Conservation (phyloP, 768 basidiomycete genomes). For the Hysterangium stoloniferum region DNA sequence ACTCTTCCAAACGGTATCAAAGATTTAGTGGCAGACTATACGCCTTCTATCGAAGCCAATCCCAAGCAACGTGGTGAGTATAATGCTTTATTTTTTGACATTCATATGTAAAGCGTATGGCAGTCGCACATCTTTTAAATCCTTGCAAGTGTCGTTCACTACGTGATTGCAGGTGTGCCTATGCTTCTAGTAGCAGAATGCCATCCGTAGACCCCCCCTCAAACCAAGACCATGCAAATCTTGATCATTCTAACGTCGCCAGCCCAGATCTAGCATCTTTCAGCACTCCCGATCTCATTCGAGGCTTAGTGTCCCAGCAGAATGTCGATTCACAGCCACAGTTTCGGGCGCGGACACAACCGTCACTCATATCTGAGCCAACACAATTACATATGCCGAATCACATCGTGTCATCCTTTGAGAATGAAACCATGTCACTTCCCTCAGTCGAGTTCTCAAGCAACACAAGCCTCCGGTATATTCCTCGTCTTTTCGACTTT, state of each 20-base stretch:
- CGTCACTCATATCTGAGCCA: too few relatives aligned
- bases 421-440: too few relatives aligned
- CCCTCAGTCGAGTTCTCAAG: too few relatives aligned
- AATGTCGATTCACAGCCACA: not conserved
- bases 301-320: not conserved
- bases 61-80: conserved; percentile 1
- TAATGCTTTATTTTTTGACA: conserved; percentile 9
- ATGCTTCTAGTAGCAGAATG: too few relatives aligned
- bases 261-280: not conserved
- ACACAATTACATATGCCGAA: not conserved
- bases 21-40: conserved; percentile 30
- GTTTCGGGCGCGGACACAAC: too few relatives aligned
- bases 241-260: not conserved
- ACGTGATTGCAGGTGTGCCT: too few relatives aligned
- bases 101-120: conserved; percentile 7
- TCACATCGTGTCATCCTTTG: not conserved
- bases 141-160: conserved; percentile 54
- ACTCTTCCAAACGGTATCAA: conserved; percentile 68
- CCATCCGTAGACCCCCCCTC: not conserved
- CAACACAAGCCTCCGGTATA: not conserved
- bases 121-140: conserved; percentile 56
- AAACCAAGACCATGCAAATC: not conserved
- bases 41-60: not conserved
- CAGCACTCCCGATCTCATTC: not conserved
- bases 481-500: not conserved